Base-by-base conservation (phyloP, 2,329 filamentous ascomycete genomes). In the Colletotrichum trifolii region DNA sequence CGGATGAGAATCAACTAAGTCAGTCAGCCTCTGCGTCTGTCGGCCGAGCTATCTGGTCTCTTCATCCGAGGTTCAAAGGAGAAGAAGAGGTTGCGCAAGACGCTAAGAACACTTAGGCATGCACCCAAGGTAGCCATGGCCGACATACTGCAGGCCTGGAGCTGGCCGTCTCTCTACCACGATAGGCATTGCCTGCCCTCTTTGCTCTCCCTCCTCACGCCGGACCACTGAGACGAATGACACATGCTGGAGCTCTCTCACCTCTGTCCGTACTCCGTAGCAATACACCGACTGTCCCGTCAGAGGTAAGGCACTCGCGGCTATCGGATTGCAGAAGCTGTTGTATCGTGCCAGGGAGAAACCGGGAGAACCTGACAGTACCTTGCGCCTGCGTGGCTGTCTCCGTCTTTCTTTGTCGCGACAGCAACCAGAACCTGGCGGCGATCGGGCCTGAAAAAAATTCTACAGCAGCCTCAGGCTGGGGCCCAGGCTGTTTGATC, bases 391-490 rank as follows among this genome's bases (percentile, higher is more conserved):
- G 25, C 25, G 25, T 25, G 25, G 25, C 25, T 25, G 25, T 47
- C 57, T 54, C 33, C 43, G 34, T 25, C 45, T 40, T 54, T 38
- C n/a, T 11, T 43, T 43, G 58, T 66, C 53, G 58, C 58, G 52
- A 48, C 52, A 56, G 63, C 63, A 66, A 63, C 62, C 52, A 12
- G 39, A 40, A 46, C 42, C 33, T n/a, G 12, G 35, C 49, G 13
- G 15, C 15, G 25, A 25, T 25, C 25, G 25, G 25, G 25, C 25
- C 25, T 25, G 36, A 35, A 25, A 66, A 66, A 66, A 55, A 38
- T 52, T 52, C 49, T 66, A 64, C 34, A 25, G 46, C 46, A 66
- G 60, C 60, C 64, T 59, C 60, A 64, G 60, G 64, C 64, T 59
- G 38, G 60, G 52, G 54, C 25, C 43, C n/a, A 17, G 50, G 35